Conservation (phyloP, 768 basidiomycete species). For the Harrya chromipes region DNA sequence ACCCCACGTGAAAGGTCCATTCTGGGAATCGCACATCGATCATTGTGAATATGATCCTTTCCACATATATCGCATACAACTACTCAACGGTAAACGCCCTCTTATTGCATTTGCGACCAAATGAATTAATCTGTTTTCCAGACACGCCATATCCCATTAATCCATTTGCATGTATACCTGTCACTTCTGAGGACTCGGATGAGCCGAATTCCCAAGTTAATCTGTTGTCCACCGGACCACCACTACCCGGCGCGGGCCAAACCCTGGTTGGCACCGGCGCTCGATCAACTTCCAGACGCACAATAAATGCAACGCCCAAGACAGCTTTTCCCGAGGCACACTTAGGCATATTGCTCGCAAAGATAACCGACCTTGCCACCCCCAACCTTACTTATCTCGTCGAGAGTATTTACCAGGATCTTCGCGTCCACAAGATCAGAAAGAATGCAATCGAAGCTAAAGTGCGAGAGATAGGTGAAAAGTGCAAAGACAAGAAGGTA, state of each 20-base stretch:
- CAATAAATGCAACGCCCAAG: slow-evolving; percentile 39
- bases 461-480: slow-evolving; percentile 71
- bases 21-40: slow-evolving; percentile 71
- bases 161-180: slow-evolving; percentile 73
- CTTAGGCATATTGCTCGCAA: slow-evolving; percentile 56
- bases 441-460: slow-evolving; percentile 85
- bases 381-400: slow-evolving; percentile 64
- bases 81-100: slow-evolving; percentile 73
- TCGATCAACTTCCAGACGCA: slow-evolving; percentile 27
- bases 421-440: slow-evolving; percentile 69
- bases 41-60: slow-evolving; percentile 68
- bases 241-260: slow-evolving; percentile 39
- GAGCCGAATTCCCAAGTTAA: slow-evolving; percentile 23
- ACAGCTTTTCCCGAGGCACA: slow-evolving; percentile 68
- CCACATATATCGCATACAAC: slow-evolving; percentile 68
- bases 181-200: slow-evolving; percentile 40
- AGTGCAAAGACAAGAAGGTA: slow-evolving; percentile 65
- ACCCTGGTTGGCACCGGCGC: slow-evolving; percentile 13
- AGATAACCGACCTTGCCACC: slow-evolving; percentile 58
- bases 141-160: slow-evolving; percentile 73
- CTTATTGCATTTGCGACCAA: neutral
- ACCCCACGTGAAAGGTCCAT: slow-evolving; percentile 79
- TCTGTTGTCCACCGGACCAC: slow-evolving; percentile 45
- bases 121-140: slow-evolving; percentile 27
- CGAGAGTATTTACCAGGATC: slow-evolving; percentile 68